Evolutionary conservation across 2,329 filamentous ascomycete species (phyloP), one percentile per base, ranked within the genome.

Genomic region (Pseudopyrenochaeta lycopersici): DNA sequence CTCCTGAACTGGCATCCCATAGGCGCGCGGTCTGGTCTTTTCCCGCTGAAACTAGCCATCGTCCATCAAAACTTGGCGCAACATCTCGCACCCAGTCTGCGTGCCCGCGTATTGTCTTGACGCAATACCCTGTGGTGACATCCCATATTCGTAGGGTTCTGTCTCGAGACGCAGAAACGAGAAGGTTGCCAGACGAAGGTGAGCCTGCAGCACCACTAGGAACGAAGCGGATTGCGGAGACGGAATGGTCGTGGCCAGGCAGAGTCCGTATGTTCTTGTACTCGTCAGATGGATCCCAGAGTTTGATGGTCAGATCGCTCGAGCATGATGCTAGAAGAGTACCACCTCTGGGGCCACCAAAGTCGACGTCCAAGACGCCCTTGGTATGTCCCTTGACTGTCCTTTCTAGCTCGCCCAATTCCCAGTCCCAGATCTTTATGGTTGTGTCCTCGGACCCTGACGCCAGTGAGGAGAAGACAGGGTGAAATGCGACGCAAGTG

Each of bases 371-470:
- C 23, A 95, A 79, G 1, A 97, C 92, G 3, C 91, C 87, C 71
- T 90, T 92, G 4, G 92, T 97, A 70, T 97, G 94, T 1, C 92
- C 92, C 73, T 97, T 97, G 52, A 97, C 85, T 0, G 93, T 97
- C 58, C 89, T 82, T 74, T 97, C 93, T 3, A 96, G 82, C 76
- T 97, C 93, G 42, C 94, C 94, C 20, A 96, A 79, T 70, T 97
- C 93, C 90, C 92, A 97, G 71, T 97, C 93, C 93, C 93, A 97
- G 49, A 97, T 93, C 71, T 97, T 97, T 75, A 98, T 96, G 7
- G 90, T 96, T 49, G 87, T 90, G 75, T 97, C 94, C 74, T 97
- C 93, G 7, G 92, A 96, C 14, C 91, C 93, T 0, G 92, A 95
- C 9, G 93, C 94, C 18, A 97, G 82, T 4, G 91, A 94, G 9